Base-by-base conservation (phyloP, 140 eudicot genomes). In the Flaveria floridana region DNA sequence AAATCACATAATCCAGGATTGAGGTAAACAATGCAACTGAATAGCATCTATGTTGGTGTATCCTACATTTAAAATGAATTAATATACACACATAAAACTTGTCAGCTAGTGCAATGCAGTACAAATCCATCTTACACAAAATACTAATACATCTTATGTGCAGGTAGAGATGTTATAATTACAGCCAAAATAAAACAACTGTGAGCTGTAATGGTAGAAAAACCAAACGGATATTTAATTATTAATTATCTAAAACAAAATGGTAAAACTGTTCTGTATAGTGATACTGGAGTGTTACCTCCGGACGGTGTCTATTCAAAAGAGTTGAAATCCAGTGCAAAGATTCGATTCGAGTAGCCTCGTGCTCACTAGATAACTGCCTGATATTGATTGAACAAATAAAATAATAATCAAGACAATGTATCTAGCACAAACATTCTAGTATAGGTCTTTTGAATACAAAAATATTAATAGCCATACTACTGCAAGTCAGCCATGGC, bases 321-420 rank as follows among this genome's bases (percentile, higher is more conserved):
- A 92, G 95, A 65, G 91, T 79, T 51, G 89, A 87, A 81, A 92
- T 89, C 97, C 97, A 92, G 70, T 92, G 95, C 81, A 92, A 71
- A 56, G 97, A 86, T 76, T 92, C 96, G 55, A 92, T 92, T 51
- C 97, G 89, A 46, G 96, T 89, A 64, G 96, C 97, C 86, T 87
- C 97, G 82, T 87, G 91, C 83, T 89, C 96, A 74, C 82, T 91
- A 52, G 96, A 85, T 72, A 91, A 79, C 80, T 89, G 96, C 83
- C 96, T 91, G 89, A 68, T 15, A 80, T 34, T 34, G 56, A 76
- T 52, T 71, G 59, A 84, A 7, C 61, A 7, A 65, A 48, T 30
- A 12, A 55, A 58, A 53, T 21, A 52, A 72, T 23, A 72, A 44
- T 76, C 82, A 67, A 30, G 63, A 76, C 28, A 72, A 61, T 7